Evolutionary conservation across 352 stramenopile genomes (phyloP).

Genomic region (Phytophthora brassicae): DNA sequence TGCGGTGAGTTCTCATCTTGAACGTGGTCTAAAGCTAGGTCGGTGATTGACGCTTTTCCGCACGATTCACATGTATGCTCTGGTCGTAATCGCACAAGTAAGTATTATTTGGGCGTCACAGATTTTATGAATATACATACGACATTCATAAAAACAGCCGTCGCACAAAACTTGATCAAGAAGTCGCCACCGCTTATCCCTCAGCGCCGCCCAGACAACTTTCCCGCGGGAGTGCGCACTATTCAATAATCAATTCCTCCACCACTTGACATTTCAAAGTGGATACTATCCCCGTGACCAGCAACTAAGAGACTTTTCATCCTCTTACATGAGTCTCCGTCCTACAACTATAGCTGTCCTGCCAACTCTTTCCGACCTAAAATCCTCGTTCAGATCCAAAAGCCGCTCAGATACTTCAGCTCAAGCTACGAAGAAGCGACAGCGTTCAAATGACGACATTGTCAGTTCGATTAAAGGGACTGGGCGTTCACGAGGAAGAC

Average conservation of each 20-base stretch:
- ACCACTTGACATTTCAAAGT: neutral
- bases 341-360: constrained; percentile 5
- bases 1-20: too few species aligned
- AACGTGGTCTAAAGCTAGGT: too few species aligned
- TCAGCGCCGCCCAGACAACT: neutral
- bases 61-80: too few species aligned
- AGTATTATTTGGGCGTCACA: neutral
- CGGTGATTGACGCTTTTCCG: too few species aligned
- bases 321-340: neutral
- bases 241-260: neutral
- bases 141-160: constrained; percentile 12
- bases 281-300: neutral
- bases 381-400: constrained; percentile 2
- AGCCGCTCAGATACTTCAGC: neutral
- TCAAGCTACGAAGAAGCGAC: constrained; percentile 17
- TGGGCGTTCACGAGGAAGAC: constrained; percentile 1
- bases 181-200: neutral
- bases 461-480: constrained; percentile 4
- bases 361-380: neutral
- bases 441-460: constrained; percentile 15
- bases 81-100: neutral
- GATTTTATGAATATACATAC: neutral
- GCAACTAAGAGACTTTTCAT: neutral
- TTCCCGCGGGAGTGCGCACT: constrained; percentile 2
- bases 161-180: neutral